Conservation (phyloP, 345 rosid genomes). For the Boechera divaricarpa region DNA sequence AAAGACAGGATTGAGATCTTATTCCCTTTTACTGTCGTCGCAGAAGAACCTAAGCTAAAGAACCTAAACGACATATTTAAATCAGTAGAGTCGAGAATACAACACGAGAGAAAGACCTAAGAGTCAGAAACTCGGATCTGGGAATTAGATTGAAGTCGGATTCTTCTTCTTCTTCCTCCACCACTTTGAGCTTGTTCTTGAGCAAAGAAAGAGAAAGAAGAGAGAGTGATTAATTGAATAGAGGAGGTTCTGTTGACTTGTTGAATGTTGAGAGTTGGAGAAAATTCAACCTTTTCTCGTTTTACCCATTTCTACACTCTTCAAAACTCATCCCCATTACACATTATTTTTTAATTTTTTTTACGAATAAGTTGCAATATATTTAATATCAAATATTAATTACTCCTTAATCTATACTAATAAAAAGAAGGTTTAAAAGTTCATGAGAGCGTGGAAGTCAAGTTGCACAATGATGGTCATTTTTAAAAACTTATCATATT, state of each 20-base stretch:
- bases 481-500: no score
- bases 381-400: no score
- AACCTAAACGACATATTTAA: background rate
- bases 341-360: background rate
- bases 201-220: conserved; percentile 9
- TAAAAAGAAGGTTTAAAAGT: no score
- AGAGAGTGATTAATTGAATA: no score
- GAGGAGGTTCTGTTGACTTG: conserved; percentile 37
- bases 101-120: conserved; percentile 36
- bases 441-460: no score
- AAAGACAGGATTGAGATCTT: conserved; percentile 82
- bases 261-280: conserved; percentile 48
- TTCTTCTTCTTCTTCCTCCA: no score
- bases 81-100: background rate
- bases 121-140: conserved; percentile 42
- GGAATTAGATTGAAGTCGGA: conserved; percentile 32
- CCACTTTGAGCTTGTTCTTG: conserved; percentile 8
- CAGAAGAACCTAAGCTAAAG: conserved; percentile 62
- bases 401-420: no score
- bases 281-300: conserved; percentile 19
- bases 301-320: conserved; percentile 32
- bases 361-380: conserved; percentile 13
- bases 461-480: no score
- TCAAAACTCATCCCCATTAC: background rate
- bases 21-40: conserved; percentile 79